Evolutionary conservation across 2,329 filamentous ascomycete genomes (phyloP).

Genomic region (Neofusicoccum sp.): DNA sequence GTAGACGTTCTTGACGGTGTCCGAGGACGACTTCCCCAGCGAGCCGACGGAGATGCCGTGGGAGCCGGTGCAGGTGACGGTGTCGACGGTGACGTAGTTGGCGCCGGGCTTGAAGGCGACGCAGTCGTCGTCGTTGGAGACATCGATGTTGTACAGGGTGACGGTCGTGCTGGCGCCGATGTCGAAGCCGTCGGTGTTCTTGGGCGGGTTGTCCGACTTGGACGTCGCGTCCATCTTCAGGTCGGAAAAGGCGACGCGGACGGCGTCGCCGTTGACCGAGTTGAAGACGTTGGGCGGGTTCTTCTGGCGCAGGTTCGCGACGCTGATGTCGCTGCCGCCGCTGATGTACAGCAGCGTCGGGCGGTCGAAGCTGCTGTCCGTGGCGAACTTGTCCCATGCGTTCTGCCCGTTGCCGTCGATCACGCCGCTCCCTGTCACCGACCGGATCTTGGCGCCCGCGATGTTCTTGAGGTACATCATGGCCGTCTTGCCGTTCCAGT

Average conservation of each 20-base stretch:
- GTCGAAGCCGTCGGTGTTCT: constrained; percentile 48
- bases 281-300: constrained; percentile 50
- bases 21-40: constrained; percentile 41
- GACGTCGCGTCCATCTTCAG: constrained; percentile 42
- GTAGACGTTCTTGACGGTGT: constrained; percentile 45
- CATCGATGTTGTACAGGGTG: constrained; percentile 35
- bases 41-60: constrained; percentile 51
- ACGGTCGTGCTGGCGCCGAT: constrained; percentile 40
- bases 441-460: constrained; percentile 40
- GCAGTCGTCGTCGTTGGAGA: constrained; percentile 47
- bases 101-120: constrained; percentile 46
- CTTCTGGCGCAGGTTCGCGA: constrained; percentile 40
- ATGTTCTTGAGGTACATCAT: constrained; percentile 43
- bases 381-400: constrained; percentile 42
- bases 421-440: constrained; percentile 40
- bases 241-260: constrained; percentile 36
- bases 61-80: constrained; percentile 44
- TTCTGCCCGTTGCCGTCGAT: constrained; percentile 51
- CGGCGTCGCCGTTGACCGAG: constrained; percentile 37
- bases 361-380: constrained; percentile 37
- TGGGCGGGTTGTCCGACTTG: constrained; percentile 37
- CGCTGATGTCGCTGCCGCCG: constrained; percentile 37
- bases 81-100: constrained; percentile 40
- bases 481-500: constrained; percentile 43
- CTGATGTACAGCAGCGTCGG: constrained; percentile 45